Evolutionary conservation across 2,329 filamentous ascomycete genomes (phyloP).

Genomic region (Myriosclerotinia curreyana): DNA sequence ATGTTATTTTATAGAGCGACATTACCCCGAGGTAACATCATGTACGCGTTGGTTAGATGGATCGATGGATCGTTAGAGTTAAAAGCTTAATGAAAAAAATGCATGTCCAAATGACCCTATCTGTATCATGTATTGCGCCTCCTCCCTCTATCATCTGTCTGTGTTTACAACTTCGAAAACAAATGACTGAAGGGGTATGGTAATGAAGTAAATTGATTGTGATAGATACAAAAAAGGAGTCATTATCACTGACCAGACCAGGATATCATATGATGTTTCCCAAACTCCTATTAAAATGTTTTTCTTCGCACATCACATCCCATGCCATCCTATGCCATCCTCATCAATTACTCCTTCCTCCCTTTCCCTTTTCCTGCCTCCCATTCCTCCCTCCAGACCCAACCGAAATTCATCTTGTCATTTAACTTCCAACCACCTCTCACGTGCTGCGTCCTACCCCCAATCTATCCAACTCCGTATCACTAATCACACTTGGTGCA

Average conservation of each 20-base stretch:
- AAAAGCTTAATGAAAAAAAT: too few species aligned
- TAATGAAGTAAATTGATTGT: background rate
- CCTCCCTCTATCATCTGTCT: too few species aligned
- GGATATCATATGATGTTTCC: constrained; percentile 39
- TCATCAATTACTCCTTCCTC: constrained; percentile 33
- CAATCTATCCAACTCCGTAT: constrained; percentile 32
- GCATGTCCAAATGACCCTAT: too few species aligned
- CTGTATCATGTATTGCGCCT: too few species aligned
- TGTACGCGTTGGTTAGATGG: too few species aligned
- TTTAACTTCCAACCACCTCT: constrained; percentile 25
- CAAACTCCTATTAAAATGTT: constrained; percentile 44
- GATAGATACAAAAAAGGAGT: background rate
- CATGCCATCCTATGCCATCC: constrained; percentile 38
- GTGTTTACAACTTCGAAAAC: too few species aligned
- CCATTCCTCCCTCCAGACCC: background rate
- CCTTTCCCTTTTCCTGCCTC: background rate
- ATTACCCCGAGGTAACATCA: too few species aligned
- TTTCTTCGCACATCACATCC: constrained; percentile 29
- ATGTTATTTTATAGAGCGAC: too few species aligned
- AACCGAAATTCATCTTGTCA: background rate
- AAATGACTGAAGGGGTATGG: too few species aligned
- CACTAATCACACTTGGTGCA: constrained; percentile 30
- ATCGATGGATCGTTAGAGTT: too few species aligned
- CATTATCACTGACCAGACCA: constrained; percentile 26
- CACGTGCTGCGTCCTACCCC: constrained; percentile 26